These are phyloP conservation scores for Leccinum disarticulatum DNA, from an alignment of 768 basidiomycete genomes.

Conservation along the genomic window DNA sequence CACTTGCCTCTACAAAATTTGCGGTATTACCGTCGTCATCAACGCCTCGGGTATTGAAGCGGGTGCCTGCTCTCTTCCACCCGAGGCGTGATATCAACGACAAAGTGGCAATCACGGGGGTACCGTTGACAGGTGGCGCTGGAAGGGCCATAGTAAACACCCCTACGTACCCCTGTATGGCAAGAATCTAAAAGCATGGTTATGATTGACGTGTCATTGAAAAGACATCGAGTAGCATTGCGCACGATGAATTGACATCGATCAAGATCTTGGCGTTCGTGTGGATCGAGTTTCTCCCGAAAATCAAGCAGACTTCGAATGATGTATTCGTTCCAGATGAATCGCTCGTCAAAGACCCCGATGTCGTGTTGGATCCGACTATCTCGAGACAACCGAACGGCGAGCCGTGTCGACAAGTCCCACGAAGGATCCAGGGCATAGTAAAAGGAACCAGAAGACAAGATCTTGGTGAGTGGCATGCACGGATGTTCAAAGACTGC, in stretches of 20 bases:
- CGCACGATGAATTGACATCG: conserved; percentile 81
- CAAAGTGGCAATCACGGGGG: conserved; percentile 70
- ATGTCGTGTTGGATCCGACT: conserved; percentile 45
- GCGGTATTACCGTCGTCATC: conserved; percentile 95
- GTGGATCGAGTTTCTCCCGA: conserved; percentile 68
- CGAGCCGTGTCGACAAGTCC: conserved; percentile 86
- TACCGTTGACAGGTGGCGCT: conserved; percentile 71
- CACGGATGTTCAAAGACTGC: conserved; percentile 90
- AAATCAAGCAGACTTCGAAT: conserved; percentile 87
- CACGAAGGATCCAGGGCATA: conserved; percentile 80
- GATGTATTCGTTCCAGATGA: conserved; percentile 95
- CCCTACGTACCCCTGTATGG: conserved; percentile 93
- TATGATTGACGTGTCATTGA: conserved; percentile 6
- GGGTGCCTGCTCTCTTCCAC: conserved; percentile 94
- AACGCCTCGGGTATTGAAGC: conserved; percentile 95
- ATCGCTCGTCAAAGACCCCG: conserved; percentile 75
- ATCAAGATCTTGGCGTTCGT: conserved; percentile 76
- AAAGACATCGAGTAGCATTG: conserved; percentile 19
- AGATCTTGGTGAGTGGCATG: conserved; percentile 81
- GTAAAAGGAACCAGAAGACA: conserved; percentile 92
- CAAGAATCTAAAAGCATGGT: conserved; percentile 57
- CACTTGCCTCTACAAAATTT: conserved; percentile 89
- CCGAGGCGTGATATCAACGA: conserved; percentile 85
- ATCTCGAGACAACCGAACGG: conserved; percentile 62
- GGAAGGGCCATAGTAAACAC: conserved; percentile 76